Base-by-base conservation (phyloP, 805 yeast species). In the Grigorovia transvaalensis region DNA sequence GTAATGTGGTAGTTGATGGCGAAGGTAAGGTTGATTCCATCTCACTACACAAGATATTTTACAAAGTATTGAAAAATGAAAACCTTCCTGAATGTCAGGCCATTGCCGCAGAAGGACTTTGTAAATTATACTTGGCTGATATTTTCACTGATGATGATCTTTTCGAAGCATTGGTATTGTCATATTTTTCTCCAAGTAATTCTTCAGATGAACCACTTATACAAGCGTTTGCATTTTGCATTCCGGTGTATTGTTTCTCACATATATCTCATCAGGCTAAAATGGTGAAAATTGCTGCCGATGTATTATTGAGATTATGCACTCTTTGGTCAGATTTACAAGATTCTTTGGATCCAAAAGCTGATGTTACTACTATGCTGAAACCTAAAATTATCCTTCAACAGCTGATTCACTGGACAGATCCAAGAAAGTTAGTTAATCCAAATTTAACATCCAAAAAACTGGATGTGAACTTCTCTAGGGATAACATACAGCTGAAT, bases 171-270 rank as follows among this genome's bases (percentile, higher is more conserved):
- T 72, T 90, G 51, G 68, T 89, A 4, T 66, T 86, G 50, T 76
- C 85, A 0, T 91, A 88, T 61, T 90, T 87, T 69, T 81, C 84
- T 50, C 89, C 93, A 0, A 66, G 71, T 4, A 82, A 83, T 50
- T 67, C 78, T 5, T 68, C 72, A 5, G 88, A 88, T 58, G 83
- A 79, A 52, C 78, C 81, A 15, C 71, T 90, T 54, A 74, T 82
- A 47, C 97, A 90, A 65, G 85, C 86, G 0, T 76, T 90, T 53
- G 80, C 93, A 9, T 90, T 87, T 61, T 89, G 96, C 64, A 74
- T 90, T 17, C 96, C 97, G 0, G 95, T 86, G 0, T 88, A 86
- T 64, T 82, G 93, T 42, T 85, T 81, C 61, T 85, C 95, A 38
- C 89, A 83, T 59, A 71, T 74, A 0, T 70, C 70, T 17, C 95